Conservation (phyloP, 1,139 yeast genomes). For the Zhuliangozyma parablackwelliae region DNA sequence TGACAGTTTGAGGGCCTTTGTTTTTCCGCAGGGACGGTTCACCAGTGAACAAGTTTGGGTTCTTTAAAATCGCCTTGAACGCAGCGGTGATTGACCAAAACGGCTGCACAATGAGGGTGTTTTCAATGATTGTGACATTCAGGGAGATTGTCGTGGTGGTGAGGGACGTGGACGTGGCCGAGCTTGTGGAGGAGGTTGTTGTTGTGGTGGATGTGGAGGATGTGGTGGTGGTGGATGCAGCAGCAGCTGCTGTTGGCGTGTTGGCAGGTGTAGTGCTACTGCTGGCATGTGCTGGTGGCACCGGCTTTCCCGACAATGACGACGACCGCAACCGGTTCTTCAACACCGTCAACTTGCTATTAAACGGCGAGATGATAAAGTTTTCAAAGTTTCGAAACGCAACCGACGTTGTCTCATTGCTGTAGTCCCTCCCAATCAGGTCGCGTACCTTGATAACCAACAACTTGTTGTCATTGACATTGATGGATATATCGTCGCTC, state of each 20-base stretch:
- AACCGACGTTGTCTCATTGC: constrained; percentile 20
- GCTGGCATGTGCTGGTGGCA: neutral
- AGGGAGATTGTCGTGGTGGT: constrained; percentile 15
- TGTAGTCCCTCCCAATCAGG: constrained; percentile 2
- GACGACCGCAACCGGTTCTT: constrained; percentile 11
- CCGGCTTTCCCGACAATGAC: constrained; percentile 8
- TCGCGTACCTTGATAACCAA: constrained; percentile 9
- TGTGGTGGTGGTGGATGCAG: neutral
- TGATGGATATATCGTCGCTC: constrained; percentile 9
- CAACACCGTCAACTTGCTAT: constrained; percentile 17
- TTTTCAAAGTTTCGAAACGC: constrained; percentile 55
- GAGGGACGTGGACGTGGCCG: constrained; percentile 13
- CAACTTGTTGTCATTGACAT: constrained; percentile 11
- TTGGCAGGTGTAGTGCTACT: too few relatives aligned
- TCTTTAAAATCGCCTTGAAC: constrained; percentile 48
- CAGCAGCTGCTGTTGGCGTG: neutral
- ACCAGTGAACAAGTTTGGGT: constrained; percentile 50
- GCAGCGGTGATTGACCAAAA: constrained; percentile 68
- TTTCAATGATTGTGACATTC: constrained; percentile 26
- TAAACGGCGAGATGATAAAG: constrained; percentile 42
- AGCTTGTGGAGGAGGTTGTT: constrained; percentile 10
- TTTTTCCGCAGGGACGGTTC: constrained; percentile 35
- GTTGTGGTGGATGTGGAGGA: constrained; percentile 6
- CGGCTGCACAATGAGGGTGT: constrained; percentile 47
- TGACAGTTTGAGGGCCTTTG: constrained; percentile 3